Evolutionary conservation across 371 early-diverging fungal genomes (phyloP).

Genomic region (Basidiobolus heterosporus): DNA sequence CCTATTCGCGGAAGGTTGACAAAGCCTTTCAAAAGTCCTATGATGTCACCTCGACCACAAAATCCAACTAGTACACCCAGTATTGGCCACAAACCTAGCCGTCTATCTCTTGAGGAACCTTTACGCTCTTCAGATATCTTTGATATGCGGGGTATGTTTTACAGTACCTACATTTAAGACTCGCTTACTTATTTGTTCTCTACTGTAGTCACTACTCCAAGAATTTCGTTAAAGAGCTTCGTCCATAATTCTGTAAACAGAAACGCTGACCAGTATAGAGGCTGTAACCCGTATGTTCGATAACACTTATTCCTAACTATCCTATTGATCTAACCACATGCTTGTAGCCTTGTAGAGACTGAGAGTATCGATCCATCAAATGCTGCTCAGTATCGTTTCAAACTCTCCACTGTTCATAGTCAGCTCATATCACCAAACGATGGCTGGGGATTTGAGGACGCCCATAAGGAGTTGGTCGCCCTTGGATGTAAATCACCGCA

Average conservation of each 20-base stretch:
- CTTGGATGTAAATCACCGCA: slow-evolving; percentile 20
- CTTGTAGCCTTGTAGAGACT: neutral
- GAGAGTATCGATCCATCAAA: neutral
- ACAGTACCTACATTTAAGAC: no score
- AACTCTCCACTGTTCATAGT: neutral
- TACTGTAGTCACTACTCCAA: no score
- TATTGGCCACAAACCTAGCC: neutral
- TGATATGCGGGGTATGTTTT: neutral
- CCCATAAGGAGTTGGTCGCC: slow-evolving; percentile 15
- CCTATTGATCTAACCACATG: neutral
- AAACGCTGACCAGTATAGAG: no score
- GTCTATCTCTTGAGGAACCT: neutral
- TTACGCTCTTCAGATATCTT: neutral
- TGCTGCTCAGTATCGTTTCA: slow-evolving; percentile 2
- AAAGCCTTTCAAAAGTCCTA: neutral
- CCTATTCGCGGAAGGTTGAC: no score
- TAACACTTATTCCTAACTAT: no score
- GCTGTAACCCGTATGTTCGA: no score
- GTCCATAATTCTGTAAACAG: no score
- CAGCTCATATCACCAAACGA: neutral
- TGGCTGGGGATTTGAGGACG: slow-evolving; percentile 28
- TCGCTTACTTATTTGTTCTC: no score
- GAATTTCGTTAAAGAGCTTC: no score
- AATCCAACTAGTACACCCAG: neutral
- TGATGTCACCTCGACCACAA: neutral